Conservation (phyloP, 495 filamentous ascomycete species). For the Daldinia bambusicola region DNA sequence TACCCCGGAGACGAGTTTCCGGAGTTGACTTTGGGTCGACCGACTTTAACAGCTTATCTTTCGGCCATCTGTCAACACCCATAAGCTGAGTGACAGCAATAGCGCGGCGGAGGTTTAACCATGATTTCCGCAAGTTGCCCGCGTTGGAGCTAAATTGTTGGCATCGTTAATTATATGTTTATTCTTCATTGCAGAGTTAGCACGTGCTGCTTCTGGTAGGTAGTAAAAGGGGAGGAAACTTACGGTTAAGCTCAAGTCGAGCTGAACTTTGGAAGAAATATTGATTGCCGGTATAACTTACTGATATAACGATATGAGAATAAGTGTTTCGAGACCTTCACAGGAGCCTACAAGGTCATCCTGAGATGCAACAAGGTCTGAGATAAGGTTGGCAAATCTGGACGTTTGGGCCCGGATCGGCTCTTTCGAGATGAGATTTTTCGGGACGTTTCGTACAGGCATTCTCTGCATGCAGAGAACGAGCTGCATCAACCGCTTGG, state of each 20-base stretch:
- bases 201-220: too few species aligned
- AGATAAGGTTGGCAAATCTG: conserved; percentile 52
- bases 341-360: conserved; percentile 60
- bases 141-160: conserved; percentile 45
- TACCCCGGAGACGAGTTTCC: conserved; percentile 34
- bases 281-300: conserved; percentile 19
- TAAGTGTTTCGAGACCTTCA: conserved; percentile 57
- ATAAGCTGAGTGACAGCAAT: conserved; percentile 58
- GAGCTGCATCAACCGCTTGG: conserved; percentile 59
- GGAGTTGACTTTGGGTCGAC: conserved; percentile 44
- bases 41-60: conserved; percentile 46
- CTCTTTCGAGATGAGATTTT: conserved; percentile 46
- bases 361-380: conserved; percentile 58
- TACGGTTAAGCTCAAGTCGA: too few species aligned
- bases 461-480: conserved; percentile 61
- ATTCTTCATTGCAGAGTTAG: not conserved
- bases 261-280: too few species aligned
- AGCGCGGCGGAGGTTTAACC: conserved; percentile 56
- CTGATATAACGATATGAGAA: conserved; percentile 53
- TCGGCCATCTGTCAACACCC: conserved; percentile 50
- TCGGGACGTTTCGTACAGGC: conserved; percentile 38
- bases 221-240: not conserved
- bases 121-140: conserved; percentile 59
- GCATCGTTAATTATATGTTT: conserved; percentile 1
- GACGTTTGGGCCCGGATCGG: conserved; percentile 47